phyloP scores from a whole-genome alignment of 805 yeast species.

The Wickerhamiella siamensis region DNA sequence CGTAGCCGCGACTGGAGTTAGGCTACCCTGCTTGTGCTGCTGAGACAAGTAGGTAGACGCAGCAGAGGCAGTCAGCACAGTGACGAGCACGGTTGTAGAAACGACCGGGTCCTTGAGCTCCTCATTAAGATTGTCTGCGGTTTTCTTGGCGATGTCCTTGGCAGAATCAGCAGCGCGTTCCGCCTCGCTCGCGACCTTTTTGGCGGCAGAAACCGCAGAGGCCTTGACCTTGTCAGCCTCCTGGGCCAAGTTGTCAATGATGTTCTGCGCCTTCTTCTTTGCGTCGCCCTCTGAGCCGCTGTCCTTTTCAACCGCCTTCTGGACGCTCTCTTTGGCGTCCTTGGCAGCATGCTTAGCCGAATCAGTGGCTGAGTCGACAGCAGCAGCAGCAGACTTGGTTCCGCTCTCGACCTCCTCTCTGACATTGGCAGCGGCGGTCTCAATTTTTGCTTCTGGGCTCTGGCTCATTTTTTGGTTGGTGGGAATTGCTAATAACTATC shows the following conservation, averaged over 20 bases:
- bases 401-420: conserved; percentile 2
- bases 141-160: conserved; percentile 9
- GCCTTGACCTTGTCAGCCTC: conserved; percentile 7
- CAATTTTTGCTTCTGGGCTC: not conserved
- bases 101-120: conserved; percentile 20
- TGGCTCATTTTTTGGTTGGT: not conserved
- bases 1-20: conserved; percentile 13
- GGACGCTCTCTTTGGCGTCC: conserved; percentile 3
- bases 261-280: not conserved
- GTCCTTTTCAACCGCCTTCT: conserved; percentile 4
- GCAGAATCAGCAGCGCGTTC: conserved; percentile 8
- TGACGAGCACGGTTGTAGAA: conserved; percentile 19
- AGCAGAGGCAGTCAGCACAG: conserved; percentile 20
- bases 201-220: conserved; percentile 8
- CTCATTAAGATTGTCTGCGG: conserved; percentile 15
- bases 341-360: conserved; percentile 1
- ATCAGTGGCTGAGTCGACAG: not conserved
- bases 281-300: conserved; percentile 3
- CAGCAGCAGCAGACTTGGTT: not conserved
- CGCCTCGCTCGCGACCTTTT: conserved; percentile 9
- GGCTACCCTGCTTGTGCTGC: conserved; percentile 20
- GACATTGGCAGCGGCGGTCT: conserved; percentile 8
- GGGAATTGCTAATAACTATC: not conserved
- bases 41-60: conserved; percentile 20
- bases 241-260: conserved; percentile 4